Percentiles rank a stretch among this genome's conserved stretches.
These are phyloP conservation scores for Zygosaccharomyces bailii DNA, from an alignment of 805 yeast species.

Conservation along the genomic window DNA sequence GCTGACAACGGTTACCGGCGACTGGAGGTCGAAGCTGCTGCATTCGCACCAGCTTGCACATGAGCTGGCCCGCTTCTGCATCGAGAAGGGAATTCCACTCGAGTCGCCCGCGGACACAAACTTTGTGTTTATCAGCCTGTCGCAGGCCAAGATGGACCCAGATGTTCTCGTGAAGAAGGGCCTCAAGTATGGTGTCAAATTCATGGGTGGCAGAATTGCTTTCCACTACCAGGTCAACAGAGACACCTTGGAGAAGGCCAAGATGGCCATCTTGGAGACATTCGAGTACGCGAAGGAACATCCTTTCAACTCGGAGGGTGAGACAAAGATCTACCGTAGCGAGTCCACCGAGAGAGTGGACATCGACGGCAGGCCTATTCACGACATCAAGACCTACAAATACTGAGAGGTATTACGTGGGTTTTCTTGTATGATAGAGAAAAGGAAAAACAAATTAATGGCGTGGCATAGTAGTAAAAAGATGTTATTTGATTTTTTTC, in stretches of 20 bases:
- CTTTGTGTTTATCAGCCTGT: constrained; percentile 72
- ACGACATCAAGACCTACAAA: constrained; percentile 35
- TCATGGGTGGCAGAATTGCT: constrained; percentile 73
- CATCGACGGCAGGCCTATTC: constrained; percentile 32
- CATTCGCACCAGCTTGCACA: constrained; percentile 50
- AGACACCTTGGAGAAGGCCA: constrained; percentile 54
- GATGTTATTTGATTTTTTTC: constrained; percentile 13
- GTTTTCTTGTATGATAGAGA: too few species aligned
- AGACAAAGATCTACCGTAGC: constrained; percentile 45
- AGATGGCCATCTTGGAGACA: constrained; percentile 55
- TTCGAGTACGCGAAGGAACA: constrained; percentile 49
- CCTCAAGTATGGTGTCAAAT: constrained; percentile 55
- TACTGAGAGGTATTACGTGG: constrained; percentile 23
- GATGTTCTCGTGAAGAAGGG: constrained; percentile 52
- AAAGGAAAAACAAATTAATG: too few species aligned
- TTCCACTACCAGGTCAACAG: constrained; percentile 68
- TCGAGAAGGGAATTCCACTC: constrained; percentile 49
- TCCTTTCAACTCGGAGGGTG: constrained; percentile 51
- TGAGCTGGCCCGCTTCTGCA: constrained; percentile 52
- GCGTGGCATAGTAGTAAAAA: constrained; percentile 25
- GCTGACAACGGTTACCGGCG: constrained; percentile 67
- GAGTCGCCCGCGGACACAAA: constrained; percentile 80
- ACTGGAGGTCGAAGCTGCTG: constrained; percentile 51
- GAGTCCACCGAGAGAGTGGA: constrained; percentile 35
- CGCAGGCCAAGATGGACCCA: constrained; percentile 53